Conservation (phyloP, 2,329 filamentous ascomycete species). For the Cordyceps sp. region DNA sequence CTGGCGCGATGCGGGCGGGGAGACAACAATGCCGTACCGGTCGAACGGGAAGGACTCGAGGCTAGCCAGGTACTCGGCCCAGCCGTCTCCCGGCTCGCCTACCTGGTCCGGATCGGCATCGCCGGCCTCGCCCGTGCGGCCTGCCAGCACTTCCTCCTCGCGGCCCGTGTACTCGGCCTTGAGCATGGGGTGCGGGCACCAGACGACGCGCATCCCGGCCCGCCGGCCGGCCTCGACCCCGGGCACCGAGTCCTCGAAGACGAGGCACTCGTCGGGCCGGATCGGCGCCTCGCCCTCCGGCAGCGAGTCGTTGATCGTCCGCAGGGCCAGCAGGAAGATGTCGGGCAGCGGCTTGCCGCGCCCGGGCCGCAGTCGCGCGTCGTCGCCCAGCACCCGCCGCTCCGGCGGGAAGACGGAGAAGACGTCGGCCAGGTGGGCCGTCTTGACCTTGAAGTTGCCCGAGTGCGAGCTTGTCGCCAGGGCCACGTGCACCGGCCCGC, state of each 20-base stretch:
- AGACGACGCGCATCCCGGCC: conserved; percentile 88
- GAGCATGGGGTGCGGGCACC: conserved; percentile 74
- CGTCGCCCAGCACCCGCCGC: conserved; percentile 75
- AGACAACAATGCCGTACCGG: conserved; percentile 38
- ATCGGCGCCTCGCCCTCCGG: conserved; percentile 46
- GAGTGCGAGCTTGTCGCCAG: conserved; percentile 67
- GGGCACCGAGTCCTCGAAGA: conserved; percentile 90
- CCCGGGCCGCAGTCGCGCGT: conserved; percentile 56
- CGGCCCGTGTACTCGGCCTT: conserved; percentile 58
- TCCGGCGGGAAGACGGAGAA: conserved; percentile 49
- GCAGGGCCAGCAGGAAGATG: conserved; percentile 77
- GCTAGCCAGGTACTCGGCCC: conserved; percentile 36
- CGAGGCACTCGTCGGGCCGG: conserved; percentile 71
- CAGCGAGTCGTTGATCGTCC: conserved; percentile 66
- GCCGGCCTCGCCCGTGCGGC: conserved; percentile 53
- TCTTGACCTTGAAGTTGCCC: conserved; percentile 65
- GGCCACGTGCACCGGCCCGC: conserved; percentile 52
- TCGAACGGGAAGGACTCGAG: conserved; percentile 40
- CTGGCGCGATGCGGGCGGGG: too few species aligned
- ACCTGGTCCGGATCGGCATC: conserved; percentile 35
- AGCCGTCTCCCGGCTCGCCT: conserved; percentile 42
- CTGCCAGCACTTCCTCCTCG: conserved; percentile 71
- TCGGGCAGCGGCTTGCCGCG: conserved; percentile 91
- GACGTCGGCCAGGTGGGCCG: conserved; percentile 38
- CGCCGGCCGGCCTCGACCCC: conserved; percentile 82